phyloP scores from a whole-genome alignment of 352 stramenopile species.

The Phytophthora crassamura region DNA sequence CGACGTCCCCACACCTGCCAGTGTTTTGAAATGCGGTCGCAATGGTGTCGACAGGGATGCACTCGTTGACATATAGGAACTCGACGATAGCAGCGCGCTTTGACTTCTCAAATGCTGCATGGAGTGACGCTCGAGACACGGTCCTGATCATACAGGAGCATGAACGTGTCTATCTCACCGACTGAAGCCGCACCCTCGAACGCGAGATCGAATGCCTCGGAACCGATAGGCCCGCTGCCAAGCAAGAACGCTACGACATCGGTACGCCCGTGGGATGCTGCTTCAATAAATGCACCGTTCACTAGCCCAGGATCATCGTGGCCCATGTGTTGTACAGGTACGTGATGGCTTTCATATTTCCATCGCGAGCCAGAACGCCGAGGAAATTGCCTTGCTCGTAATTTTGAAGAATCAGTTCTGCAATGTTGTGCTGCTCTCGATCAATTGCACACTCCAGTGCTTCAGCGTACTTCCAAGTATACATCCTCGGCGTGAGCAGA shows the following conservation, averaged over 20 bases:
- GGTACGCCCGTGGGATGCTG: background rate
- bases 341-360: background rate
- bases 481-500: no score
- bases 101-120: background rate
- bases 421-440: no score
- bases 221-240: background rate
- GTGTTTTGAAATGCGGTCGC: background rate
- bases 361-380: background rate
- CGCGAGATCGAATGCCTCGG: background rate
- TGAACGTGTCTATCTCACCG: background rate
- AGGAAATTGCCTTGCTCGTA: no score
- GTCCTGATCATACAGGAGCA: background rate
- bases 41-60: background rate
- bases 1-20: background rate
- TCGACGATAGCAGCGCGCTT: background rate
- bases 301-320: background rate
- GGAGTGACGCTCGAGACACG: background rate
- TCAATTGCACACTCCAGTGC: no score
- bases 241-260: background rate
- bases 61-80: background rate
- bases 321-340: background rate
- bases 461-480: no score
- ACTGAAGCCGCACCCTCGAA: background rate
- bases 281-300: background rate
- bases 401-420: no score